These are phyloP conservation scores for Emergomyces africanus DNA, from an alignment of 2,329 filamentous ascomycete species.

Conservation along the genomic window DNA sequence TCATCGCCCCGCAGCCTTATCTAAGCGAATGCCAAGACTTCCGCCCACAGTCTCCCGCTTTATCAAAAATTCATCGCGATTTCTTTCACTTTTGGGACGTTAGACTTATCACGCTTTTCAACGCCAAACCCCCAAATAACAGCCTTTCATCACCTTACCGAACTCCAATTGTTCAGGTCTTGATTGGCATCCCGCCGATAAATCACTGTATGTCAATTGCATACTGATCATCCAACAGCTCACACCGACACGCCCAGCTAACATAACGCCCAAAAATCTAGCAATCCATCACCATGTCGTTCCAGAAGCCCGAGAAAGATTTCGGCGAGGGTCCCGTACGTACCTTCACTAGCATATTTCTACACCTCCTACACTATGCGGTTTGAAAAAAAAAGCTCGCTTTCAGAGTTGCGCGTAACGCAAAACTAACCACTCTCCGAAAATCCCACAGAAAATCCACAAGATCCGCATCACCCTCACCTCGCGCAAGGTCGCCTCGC, in stretches of 20 bases:
- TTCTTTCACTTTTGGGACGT: not conserved
- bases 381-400: not conserved
- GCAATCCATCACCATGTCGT: conserved; percentile 57
- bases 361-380: too few species aligned
- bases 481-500: conserved; percentile 82
- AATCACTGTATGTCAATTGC: not conserved
- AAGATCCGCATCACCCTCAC: conserved; percentile 98
- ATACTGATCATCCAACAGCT: not conserved
- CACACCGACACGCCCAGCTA: conserved; percentile 2
- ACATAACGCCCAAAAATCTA: conserved; percentile 14
- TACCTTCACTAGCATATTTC: conserved; percentile 15
- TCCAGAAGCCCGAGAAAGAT: conserved; percentile 91
- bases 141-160: conserved; percentile 70
- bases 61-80: not conserved
- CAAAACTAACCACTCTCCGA: not conserved
- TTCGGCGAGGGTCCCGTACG: conserved; percentile 74
- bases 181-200: conserved; percentile 44
- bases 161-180: conserved; percentile 64
- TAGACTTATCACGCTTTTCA: not conserved
- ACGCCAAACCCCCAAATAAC: conserved; percentile 10
- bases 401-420: not conserved
- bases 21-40: conserved; percentile 19
- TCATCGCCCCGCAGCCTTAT: conserved; percentile 15
- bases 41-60: conserved; percentile 4
- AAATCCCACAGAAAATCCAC: conserved; percentile 62